Conservation (phyloP, 2,329 filamentous ascomycete species). For the Gaeumannomyces tritici region DNA sequence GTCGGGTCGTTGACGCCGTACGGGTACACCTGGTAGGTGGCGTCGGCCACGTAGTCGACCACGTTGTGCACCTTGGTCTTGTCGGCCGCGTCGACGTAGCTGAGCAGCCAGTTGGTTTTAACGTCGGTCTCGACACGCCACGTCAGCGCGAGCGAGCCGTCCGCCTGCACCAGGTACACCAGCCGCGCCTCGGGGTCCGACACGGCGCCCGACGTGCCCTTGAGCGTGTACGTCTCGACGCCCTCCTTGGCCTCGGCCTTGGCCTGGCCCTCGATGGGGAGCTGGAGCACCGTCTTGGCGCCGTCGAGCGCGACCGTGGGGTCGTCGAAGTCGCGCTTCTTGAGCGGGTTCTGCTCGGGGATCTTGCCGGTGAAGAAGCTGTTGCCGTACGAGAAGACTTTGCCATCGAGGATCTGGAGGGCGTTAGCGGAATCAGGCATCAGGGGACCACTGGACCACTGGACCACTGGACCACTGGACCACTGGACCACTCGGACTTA, state of each 20-base stretch:
- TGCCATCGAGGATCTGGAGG: slow-evolving; percentile 28
- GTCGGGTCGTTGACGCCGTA: slow-evolving; percentile 46
- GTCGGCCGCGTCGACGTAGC: slow-evolving; percentile 42
- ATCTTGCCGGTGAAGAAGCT: slow-evolving; percentile 31
- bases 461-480: no score
- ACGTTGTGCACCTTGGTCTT: slow-evolving; percentile 40
- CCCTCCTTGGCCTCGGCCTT: slow-evolving; percentile 26
- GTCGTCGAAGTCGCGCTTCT: slow-evolving; percentile 30
- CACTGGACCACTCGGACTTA: slow-evolving; percentile 28
- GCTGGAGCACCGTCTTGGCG: slow-evolving; percentile 25
- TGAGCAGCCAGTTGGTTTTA: slow-evolving; percentile 46
- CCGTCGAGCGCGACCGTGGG: slow-evolving; percentile 31
- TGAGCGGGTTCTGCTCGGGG: slow-evolving; percentile 26
- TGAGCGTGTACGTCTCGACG: slow-evolving; percentile 32
- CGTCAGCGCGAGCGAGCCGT: slow-evolving; percentile 35
- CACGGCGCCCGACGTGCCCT: slow-evolving; percentile 35
- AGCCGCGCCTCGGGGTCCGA: slow-evolving; percentile 45
- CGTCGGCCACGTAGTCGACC: slow-evolving; percentile 47
- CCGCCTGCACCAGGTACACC: slow-evolving; percentile 40
- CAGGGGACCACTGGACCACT: no score
- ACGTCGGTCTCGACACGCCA: slow-evolving; percentile 53
- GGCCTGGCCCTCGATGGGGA: slow-evolving; percentile 29
- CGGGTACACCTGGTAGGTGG: slow-evolving; percentile 44
- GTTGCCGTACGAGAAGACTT: slow-evolving; percentile 48
- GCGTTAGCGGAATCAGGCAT: no score